phyloP scores from a whole-genome alignment of 2,329 filamentous ascomycete genomes.

The Sclerotinia minor region DNA sequence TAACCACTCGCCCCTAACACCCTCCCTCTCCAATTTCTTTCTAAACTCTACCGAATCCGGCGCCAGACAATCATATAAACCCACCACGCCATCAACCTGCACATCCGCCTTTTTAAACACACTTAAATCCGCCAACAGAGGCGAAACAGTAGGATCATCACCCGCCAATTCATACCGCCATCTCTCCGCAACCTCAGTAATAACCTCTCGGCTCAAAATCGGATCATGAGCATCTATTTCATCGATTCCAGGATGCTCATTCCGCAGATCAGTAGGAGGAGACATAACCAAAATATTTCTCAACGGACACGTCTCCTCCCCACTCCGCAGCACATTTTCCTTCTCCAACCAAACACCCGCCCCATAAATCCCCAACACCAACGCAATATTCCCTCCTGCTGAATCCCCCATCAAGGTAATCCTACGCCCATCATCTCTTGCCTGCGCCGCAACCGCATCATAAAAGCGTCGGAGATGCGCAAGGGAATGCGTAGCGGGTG shows the following conservation, averaged over 20 bases:
- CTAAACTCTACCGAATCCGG: constrained; percentile 31
- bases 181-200: constrained; percentile 27
- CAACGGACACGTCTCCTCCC: constrained; percentile 18
- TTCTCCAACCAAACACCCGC: not conserved
- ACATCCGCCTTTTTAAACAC: constrained; percentile 27
- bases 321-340: no score
- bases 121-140: constrained; percentile 30
- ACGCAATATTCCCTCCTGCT: constrained; percentile 7
- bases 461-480: not conserved
- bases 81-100: constrained; percentile 33
- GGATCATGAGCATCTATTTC: constrained; percentile 27
- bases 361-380: constrained; percentile 8
- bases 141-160: constrained; percentile 30
- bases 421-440: not conserved
- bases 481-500: not conserved
- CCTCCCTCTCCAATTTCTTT: constrained; percentile 26
- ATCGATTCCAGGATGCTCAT: constrained; percentile 32
- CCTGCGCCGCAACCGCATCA: not conserved
- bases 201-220: constrained; percentile 27
- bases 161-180: constrained; percentile 28
- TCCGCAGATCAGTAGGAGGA: constrained; percentile 30
- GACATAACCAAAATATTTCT: constrained; percentile 31
- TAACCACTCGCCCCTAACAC: constrained; percentile 32
- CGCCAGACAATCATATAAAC: constrained; percentile 29
- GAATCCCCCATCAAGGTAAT: constrained; percentile 19